Percentiles rank a stretch among this genome's conserved stretches.
phyloP scores from a whole-genome alignment of 164 flowering plant genomes.

The Nelumbo lutea region DNA sequence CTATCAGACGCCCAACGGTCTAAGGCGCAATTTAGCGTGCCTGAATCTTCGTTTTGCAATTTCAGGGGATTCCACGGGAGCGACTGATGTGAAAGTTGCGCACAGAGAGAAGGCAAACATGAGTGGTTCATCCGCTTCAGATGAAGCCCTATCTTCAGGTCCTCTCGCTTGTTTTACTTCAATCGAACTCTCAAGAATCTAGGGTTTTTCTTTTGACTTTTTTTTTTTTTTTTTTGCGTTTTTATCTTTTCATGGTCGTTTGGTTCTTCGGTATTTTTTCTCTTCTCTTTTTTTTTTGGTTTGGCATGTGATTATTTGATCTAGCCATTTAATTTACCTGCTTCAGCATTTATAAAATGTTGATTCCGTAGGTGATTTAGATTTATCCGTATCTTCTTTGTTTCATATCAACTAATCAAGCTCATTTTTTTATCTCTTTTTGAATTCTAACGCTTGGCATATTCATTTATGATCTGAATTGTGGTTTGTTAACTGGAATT shows the following conservation, averaged over 20 bases:
- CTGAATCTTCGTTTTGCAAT: no score
- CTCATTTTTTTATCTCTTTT: no score
- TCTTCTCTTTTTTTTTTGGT: no score
- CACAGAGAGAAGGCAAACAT: neutral
- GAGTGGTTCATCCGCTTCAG: neutral
- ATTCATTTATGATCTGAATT: neutral
- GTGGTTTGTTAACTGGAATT: neutral
- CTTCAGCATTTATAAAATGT: neutral
- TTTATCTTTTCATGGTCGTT: neutral
- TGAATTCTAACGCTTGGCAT: neutral
- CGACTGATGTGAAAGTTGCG: no score
- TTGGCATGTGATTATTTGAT: neutral
- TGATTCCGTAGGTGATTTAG: neutral
- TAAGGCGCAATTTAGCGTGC: no score
- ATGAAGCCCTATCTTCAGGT: slow-evolving; percentile 6
- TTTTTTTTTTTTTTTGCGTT: neutral
- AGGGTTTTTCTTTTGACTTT: neutral
- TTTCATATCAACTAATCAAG: neutral
- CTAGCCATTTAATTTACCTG: neutral
- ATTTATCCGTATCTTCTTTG: neutral
- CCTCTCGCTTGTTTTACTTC: neutral
- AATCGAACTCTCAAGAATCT: neutral
- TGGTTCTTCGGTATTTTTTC: neutral
- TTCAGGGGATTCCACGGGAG: no score
- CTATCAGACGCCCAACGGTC: no score